Evolutionary conservation across 495 filamentous ascomycete genomes (phyloP), one percentile per base, ranked within the genome.

Genomic region (Ramalina intermedia): DNA sequence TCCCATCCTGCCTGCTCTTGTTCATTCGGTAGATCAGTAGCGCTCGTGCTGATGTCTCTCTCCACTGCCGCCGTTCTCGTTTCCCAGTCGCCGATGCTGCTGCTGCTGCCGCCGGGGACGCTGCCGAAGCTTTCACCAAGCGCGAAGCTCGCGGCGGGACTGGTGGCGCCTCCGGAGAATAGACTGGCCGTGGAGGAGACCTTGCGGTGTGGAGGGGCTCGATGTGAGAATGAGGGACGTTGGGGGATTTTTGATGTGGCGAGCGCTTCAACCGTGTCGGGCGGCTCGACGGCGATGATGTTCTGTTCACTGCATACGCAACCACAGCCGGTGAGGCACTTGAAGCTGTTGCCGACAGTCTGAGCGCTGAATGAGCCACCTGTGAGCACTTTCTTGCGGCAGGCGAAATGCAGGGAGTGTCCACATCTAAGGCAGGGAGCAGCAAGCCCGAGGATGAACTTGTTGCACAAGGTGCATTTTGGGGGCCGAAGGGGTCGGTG

Each of bases 401-500:
- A 76, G 13, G 64, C 58, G 40, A 71, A 68, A 51, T 72, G 74
- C 56, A 70, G 61, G 12, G 72, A 69, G 51, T 76, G 72, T 24
- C 72, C 71, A 50, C 72, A 76, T 38, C 61, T 65, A 7, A 74
- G 63, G 53, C 72, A 76, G 9, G 72, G 72, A 1, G 71, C 64
- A 29, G 72, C 56, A 60, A 74, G 72, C 27, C 70, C 71, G 49
- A 66, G 62, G 7, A 72, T 60, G 4, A 64, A 61, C 51, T 70
- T 66, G 14, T 63, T 58, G 52, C 72, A 76, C 23, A 74, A 67
- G 11, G 69, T 58, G 52, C 72, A 76, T 45, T 63, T 62, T 4
- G 67, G 55, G 47, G 63, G 64, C 24, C 61, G 58, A 9, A 66
- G 64, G n/a, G n/a, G 6, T 13, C 8, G 24, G 8, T 17, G n/a